Base-by-base conservation (phyloP, 2,329 filamentous ascomycete genomes). In the Coniella vitis region DNA sequence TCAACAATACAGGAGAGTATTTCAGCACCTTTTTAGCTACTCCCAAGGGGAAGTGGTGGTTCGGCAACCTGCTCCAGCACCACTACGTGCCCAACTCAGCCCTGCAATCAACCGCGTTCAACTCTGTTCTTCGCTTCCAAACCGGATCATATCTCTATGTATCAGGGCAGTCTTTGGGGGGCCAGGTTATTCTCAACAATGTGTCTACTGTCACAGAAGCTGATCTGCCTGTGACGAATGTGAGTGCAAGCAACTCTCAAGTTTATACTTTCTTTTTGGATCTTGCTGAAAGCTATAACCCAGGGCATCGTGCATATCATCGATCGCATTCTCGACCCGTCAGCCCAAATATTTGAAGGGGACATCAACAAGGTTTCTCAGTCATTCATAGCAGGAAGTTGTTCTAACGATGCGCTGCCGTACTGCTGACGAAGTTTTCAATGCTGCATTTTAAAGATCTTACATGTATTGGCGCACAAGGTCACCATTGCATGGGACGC, bases 291-390 rank as follows among this genome's bases (percentile, higher is more conserved):
- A 36, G 14, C 14, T 17, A 36, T 36, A 3, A 16, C 5, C 14
- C 35, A 37, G 35, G 35, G n/a, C 17, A 7, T 17, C 8, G 7
- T 37, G 14, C n/a, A 37, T 37, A 8, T 37, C 20, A 37, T 37
- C 35, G 7, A 16, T n/a, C 35, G 20, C 16, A 19, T 37, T 10
- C 20, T 37, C 9, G n/a, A 37, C 14, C 35, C n/a, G 16, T 7
- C 35, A 37, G 35, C 35, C 7, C 35, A 16, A 12, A 37, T 34
- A 13, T 21, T 34, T 49, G 25, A 52, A 48, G 32, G 42, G 46
- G 35, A 37, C 20, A 9, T 19, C 8, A 9, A 9, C 4, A 19
- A 19, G 8, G n/a, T 37, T 14, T 37, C 35, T 4, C 14, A 37
- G 5, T 19, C 35, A 10, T 37, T 37, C 4, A 16, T 37, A 10